These are phyloP conservation scores for Carex scoparia DNA, from an alignment of 176 grass and related monocot species.

Conservation along the genomic window DNA sequence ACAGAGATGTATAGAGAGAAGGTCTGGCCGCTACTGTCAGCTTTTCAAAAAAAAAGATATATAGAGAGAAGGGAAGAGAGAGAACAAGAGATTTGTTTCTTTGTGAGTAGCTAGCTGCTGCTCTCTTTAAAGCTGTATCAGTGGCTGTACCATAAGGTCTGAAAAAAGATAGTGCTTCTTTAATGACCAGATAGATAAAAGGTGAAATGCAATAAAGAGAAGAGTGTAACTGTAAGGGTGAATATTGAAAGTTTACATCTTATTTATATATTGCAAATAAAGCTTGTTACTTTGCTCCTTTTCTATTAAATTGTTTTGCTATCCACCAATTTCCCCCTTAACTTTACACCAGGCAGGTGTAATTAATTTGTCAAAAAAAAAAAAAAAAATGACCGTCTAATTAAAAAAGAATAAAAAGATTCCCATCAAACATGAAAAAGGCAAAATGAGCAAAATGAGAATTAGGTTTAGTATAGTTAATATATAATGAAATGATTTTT, in stretches of 20 bases:
- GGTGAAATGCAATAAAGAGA: constrained; percentile 12
- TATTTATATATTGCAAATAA: background rate
- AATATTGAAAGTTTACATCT: background rate
- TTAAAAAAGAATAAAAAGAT: background rate
- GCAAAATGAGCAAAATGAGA: no score
- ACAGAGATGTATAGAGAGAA: background rate
- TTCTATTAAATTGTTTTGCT: constrained; percentile 19
- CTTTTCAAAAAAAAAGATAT: no score
- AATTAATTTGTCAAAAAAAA: background rate
- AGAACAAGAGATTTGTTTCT: constrained; percentile 14
- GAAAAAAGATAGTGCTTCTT: constrained; percentile 22
- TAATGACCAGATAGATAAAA: constrained; percentile 22
- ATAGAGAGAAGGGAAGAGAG: background rate
- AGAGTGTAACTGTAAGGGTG: background rate
- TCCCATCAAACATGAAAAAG: no score
- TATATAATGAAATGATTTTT: no score
- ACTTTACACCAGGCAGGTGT: background rate
- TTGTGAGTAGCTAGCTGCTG: constrained; percentile 7
- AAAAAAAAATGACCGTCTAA: background rate
- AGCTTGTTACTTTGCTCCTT: constrained; percentile 6
- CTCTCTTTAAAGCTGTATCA: constrained; percentile 29
- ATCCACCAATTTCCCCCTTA: background rate
- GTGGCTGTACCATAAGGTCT: constrained; percentile 18
- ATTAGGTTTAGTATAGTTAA: no score
- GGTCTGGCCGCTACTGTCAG: background rate